Evolutionary conservation across 306 rosid species (phyloP).

Genomic region (Mimosa pudica): DNA sequence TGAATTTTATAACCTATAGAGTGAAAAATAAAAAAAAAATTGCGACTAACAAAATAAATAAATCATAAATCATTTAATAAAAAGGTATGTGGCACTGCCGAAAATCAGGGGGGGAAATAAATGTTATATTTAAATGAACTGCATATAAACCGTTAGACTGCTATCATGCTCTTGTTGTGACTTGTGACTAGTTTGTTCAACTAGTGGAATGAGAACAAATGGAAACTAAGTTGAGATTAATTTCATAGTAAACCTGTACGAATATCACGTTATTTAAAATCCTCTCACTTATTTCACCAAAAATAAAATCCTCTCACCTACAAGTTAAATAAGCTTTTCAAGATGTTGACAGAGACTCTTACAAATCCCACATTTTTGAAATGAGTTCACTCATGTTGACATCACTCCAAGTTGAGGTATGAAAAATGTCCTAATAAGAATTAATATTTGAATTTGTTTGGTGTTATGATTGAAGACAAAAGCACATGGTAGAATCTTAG

Average conservation of each 20-base stretch:
- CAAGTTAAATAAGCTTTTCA: too few relatives aligned
- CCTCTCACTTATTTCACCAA: background rate
- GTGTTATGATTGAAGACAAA: constrained; percentile 2
- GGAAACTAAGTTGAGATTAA: background rate
- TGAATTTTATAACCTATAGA: too few relatives aligned
- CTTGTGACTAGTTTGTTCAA: background rate
- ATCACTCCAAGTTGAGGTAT: background rate
- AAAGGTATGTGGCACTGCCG: too few relatives aligned
- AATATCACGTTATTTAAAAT: background rate
- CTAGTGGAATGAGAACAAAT: background rate
- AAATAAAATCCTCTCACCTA: background rate
- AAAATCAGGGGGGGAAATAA: too few relatives aligned
- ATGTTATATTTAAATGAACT: too few relatives aligned
- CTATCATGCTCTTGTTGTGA: background rate
- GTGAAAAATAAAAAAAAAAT: too few relatives aligned
- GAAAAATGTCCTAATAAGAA: background rate
- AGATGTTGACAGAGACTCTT: background rate
- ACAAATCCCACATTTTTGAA: too few relatives aligned
- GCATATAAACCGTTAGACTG: too few relatives aligned
- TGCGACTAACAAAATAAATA: too few relatives aligned
- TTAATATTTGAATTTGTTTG: too few relatives aligned
- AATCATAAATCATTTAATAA: too few relatives aligned
- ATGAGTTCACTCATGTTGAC: too few relatives aligned
- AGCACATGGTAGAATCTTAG: constrained; percentile 11
- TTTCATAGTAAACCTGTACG: background rate